Conservation (phyloP, 2,329 filamentous ascomycete species). For the Hypocrella siamensis region DNA sequence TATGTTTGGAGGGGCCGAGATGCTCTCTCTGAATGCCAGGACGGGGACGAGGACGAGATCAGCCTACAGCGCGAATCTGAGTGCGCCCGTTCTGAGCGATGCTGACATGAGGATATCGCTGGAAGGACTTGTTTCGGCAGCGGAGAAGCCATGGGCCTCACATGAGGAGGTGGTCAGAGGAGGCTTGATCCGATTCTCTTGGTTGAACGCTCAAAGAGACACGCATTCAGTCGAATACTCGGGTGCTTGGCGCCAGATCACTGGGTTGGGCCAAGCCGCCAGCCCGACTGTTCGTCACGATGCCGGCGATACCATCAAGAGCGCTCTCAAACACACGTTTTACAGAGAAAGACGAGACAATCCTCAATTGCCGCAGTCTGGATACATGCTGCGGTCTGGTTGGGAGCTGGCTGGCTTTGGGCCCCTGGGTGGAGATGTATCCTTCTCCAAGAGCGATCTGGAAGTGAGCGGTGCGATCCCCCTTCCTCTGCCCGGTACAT, state of each 20-base stretch:
- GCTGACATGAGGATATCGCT: constrained; percentile 66
- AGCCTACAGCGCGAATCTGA: constrained; percentile 75
- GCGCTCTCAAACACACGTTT: constrained; percentile 68
- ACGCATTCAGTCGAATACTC: constrained; percentile 69
- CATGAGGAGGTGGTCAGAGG: constrained; percentile 83
- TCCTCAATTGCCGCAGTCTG: constrained; percentile 66
- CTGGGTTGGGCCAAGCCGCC: constrained; percentile 57
- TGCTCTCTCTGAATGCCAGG: constrained; percentile 72
- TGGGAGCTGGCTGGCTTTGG: constrained; percentile 82
- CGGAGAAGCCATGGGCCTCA: constrained; percentile 81
- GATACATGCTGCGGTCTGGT: constrained; percentile 64
- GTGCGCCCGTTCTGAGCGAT: constrained; percentile 69
- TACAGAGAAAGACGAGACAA: constrained; percentile 69
- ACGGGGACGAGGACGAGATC: constrained; percentile 81
- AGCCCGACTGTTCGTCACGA: constrained; percentile 71
- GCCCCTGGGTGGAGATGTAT: constrained; percentile 70
- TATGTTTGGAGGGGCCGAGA: constrained; percentile 86
- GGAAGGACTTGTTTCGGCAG: constrained; percentile 69
- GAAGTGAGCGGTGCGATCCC: constrained; percentile 67
- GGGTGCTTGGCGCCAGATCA: constrained; percentile 77
- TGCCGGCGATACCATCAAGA: constrained; percentile 84
- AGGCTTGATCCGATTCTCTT: constrained; percentile 60
- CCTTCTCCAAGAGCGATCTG: constrained; percentile 85
- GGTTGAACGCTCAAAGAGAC: constrained; percentile 48
- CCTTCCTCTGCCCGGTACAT: constrained; percentile 52